These are phyloP conservation scores for Hymenoscyphus salicellus DNA, from an alignment of 2,329 filamentous ascomycete species.

Conservation along the genomic window DNA sequence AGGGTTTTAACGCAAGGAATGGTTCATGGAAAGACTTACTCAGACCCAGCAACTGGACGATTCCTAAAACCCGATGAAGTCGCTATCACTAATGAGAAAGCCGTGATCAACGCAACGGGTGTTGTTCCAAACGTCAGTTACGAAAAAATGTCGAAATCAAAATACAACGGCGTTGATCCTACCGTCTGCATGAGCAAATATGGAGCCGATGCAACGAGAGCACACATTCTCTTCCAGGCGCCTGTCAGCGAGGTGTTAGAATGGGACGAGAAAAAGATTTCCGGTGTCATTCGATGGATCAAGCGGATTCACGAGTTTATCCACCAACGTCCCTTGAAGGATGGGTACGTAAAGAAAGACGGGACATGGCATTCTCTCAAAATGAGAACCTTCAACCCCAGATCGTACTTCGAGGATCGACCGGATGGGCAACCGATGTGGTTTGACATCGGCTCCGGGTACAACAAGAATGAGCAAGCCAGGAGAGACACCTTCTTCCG, in stretches of 20 bases:
- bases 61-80: conserved; percentile 77
- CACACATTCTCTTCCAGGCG: conserved; percentile 86
- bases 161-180: conserved; percentile 87
- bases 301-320: conserved; percentile 49
- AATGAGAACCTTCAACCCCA: neutral
- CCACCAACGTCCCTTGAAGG: conserved; percentile 7
- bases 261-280: conserved; percentile 82
- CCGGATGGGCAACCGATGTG: neutral
- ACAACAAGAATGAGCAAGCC: neutral
- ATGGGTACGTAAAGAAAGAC: neutral
- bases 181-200: conserved; percentile 67
- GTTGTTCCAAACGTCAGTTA: conserved; percentile 60
- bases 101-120: conserved; percentile 61
- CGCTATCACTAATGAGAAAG: conserved; percentile 56
- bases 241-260: conserved; percentile 80
- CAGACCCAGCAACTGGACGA: conserved; percentile 68
- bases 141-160: conserved; percentile 96
- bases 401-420: neutral
- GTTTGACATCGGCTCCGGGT: neutral
- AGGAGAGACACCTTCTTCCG: neutral
- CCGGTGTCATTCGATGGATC: conserved; percentile 79
- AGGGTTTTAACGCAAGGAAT: conserved; percentile 85
- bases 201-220: conserved; percentile 78
- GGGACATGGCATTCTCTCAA: neutral
- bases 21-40: conserved; percentile 85